Percentiles rank a stretch among this genome's conserved stretches.
Evolutionary conservation across 139 green algal species (phyloP).

Genomic region (Deuterostichococcus epilithicus): DNA sequence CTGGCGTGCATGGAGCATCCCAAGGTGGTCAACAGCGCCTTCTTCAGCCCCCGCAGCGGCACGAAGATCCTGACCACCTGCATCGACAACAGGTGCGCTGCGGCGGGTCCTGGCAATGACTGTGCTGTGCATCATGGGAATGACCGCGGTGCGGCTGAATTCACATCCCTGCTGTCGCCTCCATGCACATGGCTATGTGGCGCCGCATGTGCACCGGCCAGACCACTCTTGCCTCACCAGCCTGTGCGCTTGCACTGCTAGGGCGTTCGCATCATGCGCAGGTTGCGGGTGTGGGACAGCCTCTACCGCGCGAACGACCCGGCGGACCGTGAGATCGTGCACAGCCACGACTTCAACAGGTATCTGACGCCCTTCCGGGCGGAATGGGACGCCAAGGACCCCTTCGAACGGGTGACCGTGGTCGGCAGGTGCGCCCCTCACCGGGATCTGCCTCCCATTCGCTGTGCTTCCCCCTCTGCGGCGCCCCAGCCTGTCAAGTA

Average conservation of each 20-base stretch:
- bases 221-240: no score
- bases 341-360: constrained; percentile 92
- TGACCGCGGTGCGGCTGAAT: no score
- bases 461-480: no score
- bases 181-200: no score
- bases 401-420: constrained; percentile 59
- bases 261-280: constrained; percentile 85
- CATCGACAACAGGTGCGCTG: constrained; percentile 73
- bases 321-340: constrained; percentile 74
- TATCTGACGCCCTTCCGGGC: constrained; percentile 84
- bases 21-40: constrained; percentile 78
- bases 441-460: no score
- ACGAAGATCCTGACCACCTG: constrained; percentile 84
- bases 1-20: constrained; percentile 40
- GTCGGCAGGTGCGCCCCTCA: constrained; percentile 54
- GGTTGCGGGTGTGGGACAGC: constrained; percentile 79
- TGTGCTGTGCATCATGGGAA: no score
- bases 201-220: no score
- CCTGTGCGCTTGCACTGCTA: no score
- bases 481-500: no score
- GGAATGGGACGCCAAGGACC: constrained; percentile 85
- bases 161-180: no score
- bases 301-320: constrained; percentile 22
- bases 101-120: no score
- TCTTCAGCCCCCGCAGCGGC: constrained; percentile 74